Conservation (phyloP, 1,284 basidiomycete species). For the Pholiota adiposa region DNA sequence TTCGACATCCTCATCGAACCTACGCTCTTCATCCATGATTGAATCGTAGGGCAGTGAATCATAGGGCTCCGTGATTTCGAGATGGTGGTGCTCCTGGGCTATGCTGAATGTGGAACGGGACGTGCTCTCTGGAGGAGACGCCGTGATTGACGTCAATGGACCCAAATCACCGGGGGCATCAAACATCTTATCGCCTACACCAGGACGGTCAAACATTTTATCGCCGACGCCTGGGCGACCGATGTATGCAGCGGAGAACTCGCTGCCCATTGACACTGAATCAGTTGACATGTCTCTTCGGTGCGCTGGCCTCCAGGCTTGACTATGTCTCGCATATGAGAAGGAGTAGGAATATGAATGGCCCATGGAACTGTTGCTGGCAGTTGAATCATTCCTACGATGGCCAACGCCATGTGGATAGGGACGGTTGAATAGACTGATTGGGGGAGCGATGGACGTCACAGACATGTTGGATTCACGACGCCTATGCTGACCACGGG, state of each 20-base stretch:
- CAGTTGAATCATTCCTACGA: slow-evolving; percentile 54
- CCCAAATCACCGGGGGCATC: slow-evolving; percentile 26
- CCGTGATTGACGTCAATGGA: slow-evolving; percentile 69
- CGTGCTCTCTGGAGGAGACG: slow-evolving; percentile 44
- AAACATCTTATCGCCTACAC: slow-evolving; percentile 10
- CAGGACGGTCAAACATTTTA: slow-evolving; percentile 83
- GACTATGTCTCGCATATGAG: slow-evolving; percentile 52
- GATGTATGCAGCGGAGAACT: slow-evolving; percentile 59
- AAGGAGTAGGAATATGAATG: background rate
- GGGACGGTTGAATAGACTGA: slow-evolving; percentile 68
- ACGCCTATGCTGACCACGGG: slow-evolving; percentile 51
- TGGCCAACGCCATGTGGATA: slow-evolving; percentile 41
- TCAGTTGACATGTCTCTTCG: slow-evolving; percentile 64
- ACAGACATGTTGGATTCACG: slow-evolving; percentile 51
- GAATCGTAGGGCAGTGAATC: slow-evolving; percentile 56
- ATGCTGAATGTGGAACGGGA: background rate
- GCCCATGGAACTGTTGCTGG: slow-evolving; percentile 55
- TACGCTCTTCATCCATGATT: slow-evolving; percentile 50
- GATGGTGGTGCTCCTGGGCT: background rate
- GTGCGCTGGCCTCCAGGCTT: slow-evolving; percentile 53
- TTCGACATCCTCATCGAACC: slow-evolving; percentile 38
- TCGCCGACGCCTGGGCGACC: slow-evolving; percentile 82
- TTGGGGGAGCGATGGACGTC: slow-evolving; percentile 58
- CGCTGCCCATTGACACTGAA: slow-evolving; percentile 58
- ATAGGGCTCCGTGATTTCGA: background rate